phyloP scores from a whole-genome alignment of 108 stramenopile species.

The Nannochloropsis gaditana region DNA sequence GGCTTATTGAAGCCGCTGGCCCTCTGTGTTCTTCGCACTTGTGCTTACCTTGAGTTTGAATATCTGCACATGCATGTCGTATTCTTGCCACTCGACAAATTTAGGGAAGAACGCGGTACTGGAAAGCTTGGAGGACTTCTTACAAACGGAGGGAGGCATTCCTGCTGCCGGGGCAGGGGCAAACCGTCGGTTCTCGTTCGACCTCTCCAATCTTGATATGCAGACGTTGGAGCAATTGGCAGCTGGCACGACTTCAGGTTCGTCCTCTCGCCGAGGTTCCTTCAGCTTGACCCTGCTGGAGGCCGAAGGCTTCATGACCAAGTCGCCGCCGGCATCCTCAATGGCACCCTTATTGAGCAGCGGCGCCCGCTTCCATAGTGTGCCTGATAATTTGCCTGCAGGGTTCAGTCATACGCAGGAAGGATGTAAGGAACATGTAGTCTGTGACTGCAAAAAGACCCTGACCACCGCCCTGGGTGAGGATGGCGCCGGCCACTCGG shows the following conservation, averaged over 20 bases:
- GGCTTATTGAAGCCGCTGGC: too few species aligned
- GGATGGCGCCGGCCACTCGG: too few species aligned
- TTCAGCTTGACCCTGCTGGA: constrained; percentile 13
- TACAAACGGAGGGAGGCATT: not conserved
- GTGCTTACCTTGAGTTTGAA: too few species aligned
- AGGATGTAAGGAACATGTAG: too few species aligned
- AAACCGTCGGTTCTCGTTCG: not conserved
- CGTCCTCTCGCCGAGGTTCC: constrained; percentile 7
- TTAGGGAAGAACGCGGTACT: not conserved
- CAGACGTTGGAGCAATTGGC: constrained; percentile 16
- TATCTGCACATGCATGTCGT: too few species aligned
- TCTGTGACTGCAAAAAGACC: too few species aligned
- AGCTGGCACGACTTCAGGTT: not conserved
- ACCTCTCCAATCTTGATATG: constrained; percentile 11
- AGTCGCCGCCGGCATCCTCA: not conserved
- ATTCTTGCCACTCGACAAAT: too few species aligned
- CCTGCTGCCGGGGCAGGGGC: not conserved
- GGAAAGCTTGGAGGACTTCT: constrained; percentile 15
- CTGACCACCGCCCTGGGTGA: too few species aligned
- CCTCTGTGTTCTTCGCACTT: too few species aligned
- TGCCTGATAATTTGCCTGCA: too few species aligned
- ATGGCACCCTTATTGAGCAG: not conserved
- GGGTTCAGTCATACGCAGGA: too few species aligned
- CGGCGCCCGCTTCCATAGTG: not conserved
- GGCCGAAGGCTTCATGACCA: not conserved